These are phyloP conservation scores for Polytrichum formosum DNA, from an alignment of 225 moss, liverwort and hornwort species.

Conservation along the genomic window DNA sequence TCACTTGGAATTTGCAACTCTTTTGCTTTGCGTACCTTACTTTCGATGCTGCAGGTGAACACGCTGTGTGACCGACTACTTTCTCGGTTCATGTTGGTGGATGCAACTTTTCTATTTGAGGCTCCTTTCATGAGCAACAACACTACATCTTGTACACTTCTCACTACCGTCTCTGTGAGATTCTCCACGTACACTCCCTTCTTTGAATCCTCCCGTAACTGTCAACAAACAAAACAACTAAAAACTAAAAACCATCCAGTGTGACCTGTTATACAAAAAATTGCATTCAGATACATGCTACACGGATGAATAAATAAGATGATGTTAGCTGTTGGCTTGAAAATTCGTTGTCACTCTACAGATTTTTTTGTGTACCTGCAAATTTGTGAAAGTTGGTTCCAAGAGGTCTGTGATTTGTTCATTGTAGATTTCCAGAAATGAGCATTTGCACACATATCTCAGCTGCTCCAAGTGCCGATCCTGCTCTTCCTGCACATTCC, in stretches of 20 bases:
- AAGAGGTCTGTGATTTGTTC: constrained; percentile 60
- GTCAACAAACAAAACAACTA: background rate
- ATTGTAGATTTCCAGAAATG: constrained; percentile 53
- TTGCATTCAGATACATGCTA: no score
- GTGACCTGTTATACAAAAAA: no score
- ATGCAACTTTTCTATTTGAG: constrained; percentile 52
- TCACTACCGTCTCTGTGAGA: constrained; percentile 37
- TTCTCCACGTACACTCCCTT: constrained; percentile 60
- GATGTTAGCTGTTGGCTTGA: no score
- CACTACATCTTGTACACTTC: constrained; percentile 43
- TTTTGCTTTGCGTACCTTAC: constrained; percentile 29
- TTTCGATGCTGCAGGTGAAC: constrained; percentile 55
- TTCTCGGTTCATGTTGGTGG: constrained; percentile 61
- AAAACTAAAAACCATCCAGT: background rate
- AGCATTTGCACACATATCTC: constrained; percentile 53
- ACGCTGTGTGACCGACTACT: constrained; percentile 62
- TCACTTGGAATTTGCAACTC: no score
- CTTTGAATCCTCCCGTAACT: constrained; percentile 58
- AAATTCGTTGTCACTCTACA: no score
- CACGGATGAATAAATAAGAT: no score
- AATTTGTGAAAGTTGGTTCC: constrained; percentile 42
- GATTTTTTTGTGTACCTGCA: constrained; percentile 29
- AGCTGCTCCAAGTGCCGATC: constrained; percentile 45
- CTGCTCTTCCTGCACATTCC: constrained; percentile 36
- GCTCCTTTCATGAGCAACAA: constrained; percentile 47